Evolutionary conservation across 2,329 filamentous ascomycete genomes (phyloP), one percentile per base, ranked within the genome.

Genomic region (Pseudocercospora vitis): DNA sequence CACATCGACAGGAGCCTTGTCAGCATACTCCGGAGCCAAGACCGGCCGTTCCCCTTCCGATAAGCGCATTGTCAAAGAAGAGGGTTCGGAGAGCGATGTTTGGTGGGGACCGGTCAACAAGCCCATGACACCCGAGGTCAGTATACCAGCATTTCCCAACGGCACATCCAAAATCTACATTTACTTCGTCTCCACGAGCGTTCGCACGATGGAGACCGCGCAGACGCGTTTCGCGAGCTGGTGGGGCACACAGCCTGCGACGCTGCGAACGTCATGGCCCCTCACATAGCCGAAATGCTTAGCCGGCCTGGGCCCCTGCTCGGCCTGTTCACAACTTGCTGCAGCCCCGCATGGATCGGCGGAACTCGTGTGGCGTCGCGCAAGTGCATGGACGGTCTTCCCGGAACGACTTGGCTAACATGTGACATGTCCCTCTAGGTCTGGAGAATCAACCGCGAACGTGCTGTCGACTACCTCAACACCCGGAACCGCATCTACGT

Each of bases 81-180:
- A 86, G 56, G 80, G 84, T 59, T 97, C 94, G 62, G 86, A 96
- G 74, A 86, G 94, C 53, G 85, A 99, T 58, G 83, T 99, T 70
- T 99, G 94, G 94, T 97, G 94, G 94, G 94, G 94, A 69, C 92
- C 94, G 52, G 94, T 99, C 65, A 99, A 99, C 83, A 97, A 97
- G 84, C 89, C 92, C 71, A 99, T 99, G 94, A 86, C 84, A 65
- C 84, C 91, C 67, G 91, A 97, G 75, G 94, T 97, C 87, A 85
- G 89, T 78, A 11, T 31, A 21, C 31, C 28, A 23, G 21, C 35
- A 35, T 19, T 42, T 46, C 29, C 33, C 16, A 14, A 35, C 24
- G 24, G 12, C 16, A 19, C 14, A 21, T 33, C 23, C 42, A 24
- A 33, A n/a, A 3, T 8, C 23, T 3, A 42, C 29, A 9, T 35